Percentiles rank a stretch among this genome's conserved stretches.
These are phyloP conservation scores for Boletales sp. DNA, from an alignment of 768 basidiomycete genomes.

Conservation along the genomic window DNA sequence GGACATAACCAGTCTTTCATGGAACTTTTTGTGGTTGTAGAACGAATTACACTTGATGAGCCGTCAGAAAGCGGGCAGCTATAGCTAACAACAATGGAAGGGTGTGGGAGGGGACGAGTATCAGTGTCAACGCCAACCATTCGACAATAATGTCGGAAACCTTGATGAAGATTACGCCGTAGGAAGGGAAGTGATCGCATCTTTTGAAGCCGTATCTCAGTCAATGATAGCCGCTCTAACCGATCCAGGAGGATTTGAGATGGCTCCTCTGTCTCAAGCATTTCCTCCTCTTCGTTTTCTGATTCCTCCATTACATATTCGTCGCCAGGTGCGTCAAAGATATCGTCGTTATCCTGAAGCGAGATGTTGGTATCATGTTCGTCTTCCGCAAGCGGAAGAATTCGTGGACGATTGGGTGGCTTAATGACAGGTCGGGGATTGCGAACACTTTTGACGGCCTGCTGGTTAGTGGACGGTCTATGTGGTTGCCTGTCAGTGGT, in stretches of 20 bases:
- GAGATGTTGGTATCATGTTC: neutral
- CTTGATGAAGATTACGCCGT: slow-evolving; percentile 44
- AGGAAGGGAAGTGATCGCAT: slow-evolving; percentile 53
- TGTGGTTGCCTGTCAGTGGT: slow-evolving; percentile 4
- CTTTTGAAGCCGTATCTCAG: slow-evolving; percentile 36
- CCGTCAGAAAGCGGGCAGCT: slow-evolving; percentile 7
- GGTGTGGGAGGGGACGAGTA: slow-evolving; percentile 14
- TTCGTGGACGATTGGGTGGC: neutral
- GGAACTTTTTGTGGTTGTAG: slow-evolving; percentile 15
- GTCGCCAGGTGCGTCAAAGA: neutral
- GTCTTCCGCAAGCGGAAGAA: neutral
- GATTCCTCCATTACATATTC: slow-evolving; percentile 1
- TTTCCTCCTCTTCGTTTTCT: slow-evolving; percentile 11
- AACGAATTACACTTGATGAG: slow-evolving; percentile 5
- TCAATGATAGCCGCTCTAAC: slow-evolving; percentile 31
- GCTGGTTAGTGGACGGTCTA: neutral
- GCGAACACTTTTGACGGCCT: slow-evolving; percentile 13
- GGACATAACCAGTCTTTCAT: slow-evolving; percentile 48
- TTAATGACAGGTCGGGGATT: slow-evolving; percentile 13
- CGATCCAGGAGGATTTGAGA: slow-evolving; percentile 34
- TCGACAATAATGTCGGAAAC: slow-evolving; percentile 46
- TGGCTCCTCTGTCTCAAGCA: slow-evolving; percentile 18
- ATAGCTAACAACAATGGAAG: slow-evolving; percentile 25
- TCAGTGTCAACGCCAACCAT: slow-evolving; percentile 33
- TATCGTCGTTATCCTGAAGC: slow-evolving; percentile 3